Evolutionary conservation across 2,329 filamentous ascomycete genomes (phyloP), one percentile per base, ranked within the genome.

Genomic region (Trichoderma atrobrunneum): DNA sequence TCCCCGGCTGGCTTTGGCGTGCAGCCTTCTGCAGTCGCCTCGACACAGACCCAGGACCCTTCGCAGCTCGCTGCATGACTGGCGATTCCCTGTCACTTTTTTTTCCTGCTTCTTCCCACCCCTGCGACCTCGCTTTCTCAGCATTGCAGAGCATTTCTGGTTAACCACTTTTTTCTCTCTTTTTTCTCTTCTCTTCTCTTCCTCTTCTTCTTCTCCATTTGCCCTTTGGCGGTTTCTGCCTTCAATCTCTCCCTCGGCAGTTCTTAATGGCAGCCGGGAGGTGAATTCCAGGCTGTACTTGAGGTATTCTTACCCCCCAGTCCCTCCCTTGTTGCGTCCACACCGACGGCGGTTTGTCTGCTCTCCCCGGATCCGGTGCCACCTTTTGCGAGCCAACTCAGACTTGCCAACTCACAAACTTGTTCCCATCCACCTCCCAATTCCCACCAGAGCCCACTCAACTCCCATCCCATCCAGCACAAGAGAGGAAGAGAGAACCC

Each of bases 21-120:
- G 76, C 78, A 78, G 78, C 77, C 74, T 77, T 77, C 76, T 77
- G 78, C 77, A 75, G 78, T 74, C 72, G 70, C 26, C 69, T 30
- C 54, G 66, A 61, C 34, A 61, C 26, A 60, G 21, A 43, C 21
- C 56, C 56, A 60, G 66, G 56, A 69, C 39, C 56, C 56, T 39
- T 59, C 39, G 39, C 39, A 43, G 39, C 39, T 61, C 30, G 54
- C 62, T 66, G 70, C 62, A 60, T 71, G 70, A 66, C 70, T 57
- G 68, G 65, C 65, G 65, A 60, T 48, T 69, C 59, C 66, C 43
- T 69, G 61, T 63, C 61, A 71, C 70, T 62, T 48, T 63, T 54
- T 59, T 64, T 56, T 26, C 12, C 12, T 28, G 26, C n/a, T 28
- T 26, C 26, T 7, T 5, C 24, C 39, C 63, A 26, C 68, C 61